Evolutionary conservation across 208 protist genomes (phyloP), one percentile per base, ranked within the genome.

Genomic region (Trypanosoma boissoni): DNA sequence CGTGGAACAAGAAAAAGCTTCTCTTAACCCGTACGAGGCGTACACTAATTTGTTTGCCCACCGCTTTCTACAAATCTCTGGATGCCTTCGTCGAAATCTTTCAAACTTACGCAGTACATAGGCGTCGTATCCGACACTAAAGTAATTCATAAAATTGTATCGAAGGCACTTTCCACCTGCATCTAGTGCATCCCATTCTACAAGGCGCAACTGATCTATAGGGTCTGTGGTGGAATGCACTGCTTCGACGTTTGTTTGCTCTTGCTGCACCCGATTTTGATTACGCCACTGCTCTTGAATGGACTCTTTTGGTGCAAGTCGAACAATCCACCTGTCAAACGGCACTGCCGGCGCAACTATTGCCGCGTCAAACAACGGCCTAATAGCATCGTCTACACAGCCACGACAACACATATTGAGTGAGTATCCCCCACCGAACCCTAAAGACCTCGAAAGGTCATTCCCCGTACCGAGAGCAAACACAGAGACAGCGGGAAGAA

Each of bases 391-490:
- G 27, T 71, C 70, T 3, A 41, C 58, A 49, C 66, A 75, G 44
- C 74, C 68, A 29, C 27, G 37, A 49, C 52, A 48, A 45, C 36
- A 20, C 46, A 68, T 29, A 51, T 65, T 26, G 31, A 23, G 42
- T 24, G 55, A 64, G 54, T 89, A 87, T 23, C 76, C 77, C 5
- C 37, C 60, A 31, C 88, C 84, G 53, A 95, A 92, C 23, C 88
- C 88, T 16, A 92, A 49, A 28, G 71, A 87, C 68, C 82, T 86
- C 55, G 78, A 83, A 68, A 72, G 89, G 60, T 95, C 88, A 68
- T 95, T 95, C 27, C 88, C 88, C 0, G 88, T 95, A 14, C 88
- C 88, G 21, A 92, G 70, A 10, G 88, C 78, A 26, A 95, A 57
- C 26, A 80, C 74, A 3, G 80, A 83, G 7, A 94, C 48, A 20